Percentiles rank a stretch among this genome's conserved stretches.
These are phyloP conservation scores for Nicotiana obtusifolia DNA, from an alignment of 257 asterid genomes.

Conservation along the genomic window DNA sequence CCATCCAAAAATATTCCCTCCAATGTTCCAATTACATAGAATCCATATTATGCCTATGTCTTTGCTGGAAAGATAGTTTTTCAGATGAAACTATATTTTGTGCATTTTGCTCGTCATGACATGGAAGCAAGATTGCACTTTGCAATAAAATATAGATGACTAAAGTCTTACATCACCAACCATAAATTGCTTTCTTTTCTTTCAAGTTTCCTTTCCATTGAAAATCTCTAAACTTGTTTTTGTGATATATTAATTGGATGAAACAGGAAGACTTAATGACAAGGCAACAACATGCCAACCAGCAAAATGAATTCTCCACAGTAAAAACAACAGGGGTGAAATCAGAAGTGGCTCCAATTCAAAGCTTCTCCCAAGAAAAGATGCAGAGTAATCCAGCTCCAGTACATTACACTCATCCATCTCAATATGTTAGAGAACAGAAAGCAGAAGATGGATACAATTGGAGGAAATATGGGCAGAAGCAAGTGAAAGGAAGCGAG, in stretches of 20 bases:
- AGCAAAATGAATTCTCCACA: constrained; percentile 21
- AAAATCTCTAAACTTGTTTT: background rate
- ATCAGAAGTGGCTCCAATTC: constrained; percentile 29
- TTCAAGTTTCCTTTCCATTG: background rate
- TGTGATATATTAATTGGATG: background rate
- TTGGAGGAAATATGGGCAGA: constrained; percentile 88
- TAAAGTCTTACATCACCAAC: constrained; percentile 1
- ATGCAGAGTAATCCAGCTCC: constrained; percentile 26
- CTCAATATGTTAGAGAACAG: constrained; percentile 59
- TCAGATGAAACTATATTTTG: background rate
- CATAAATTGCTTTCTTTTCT: background rate
- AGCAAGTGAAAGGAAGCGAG: constrained; percentile 80
- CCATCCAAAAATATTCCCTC: background rate
- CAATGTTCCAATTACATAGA: background rate
- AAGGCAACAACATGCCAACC: constrained; percentile 33
- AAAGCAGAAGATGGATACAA: constrained; percentile 82
- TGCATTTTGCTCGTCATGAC: background rate
- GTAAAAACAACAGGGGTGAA: constrained; percentile 9
- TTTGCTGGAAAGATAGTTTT: background rate
- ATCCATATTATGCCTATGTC: background rate
- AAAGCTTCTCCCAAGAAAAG: constrained; percentile 26
- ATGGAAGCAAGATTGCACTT: constrained; percentile 6
- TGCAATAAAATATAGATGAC: background rate
- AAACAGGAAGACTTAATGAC: constrained; percentile 44
- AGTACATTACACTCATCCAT: constrained; percentile 32